These are phyloP conservation scores for Sporothrix dimorphospora DNA, from an alignment of 2,329 filamentous ascomycete genomes.

Conservation along the genomic window DNA sequence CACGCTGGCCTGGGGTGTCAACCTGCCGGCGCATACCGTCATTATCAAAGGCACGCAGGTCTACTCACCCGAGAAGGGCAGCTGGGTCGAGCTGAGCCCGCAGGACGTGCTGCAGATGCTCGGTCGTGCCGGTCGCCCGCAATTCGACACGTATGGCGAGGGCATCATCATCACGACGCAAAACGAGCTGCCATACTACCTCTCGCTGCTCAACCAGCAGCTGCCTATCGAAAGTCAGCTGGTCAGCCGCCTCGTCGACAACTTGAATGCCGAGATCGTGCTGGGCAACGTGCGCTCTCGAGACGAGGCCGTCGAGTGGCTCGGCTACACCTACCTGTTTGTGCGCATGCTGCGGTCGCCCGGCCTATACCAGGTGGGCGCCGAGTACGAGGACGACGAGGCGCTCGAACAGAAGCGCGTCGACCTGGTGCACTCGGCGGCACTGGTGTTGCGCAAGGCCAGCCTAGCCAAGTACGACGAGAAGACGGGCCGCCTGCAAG, in stretches of 20 bases:
- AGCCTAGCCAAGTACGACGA: slow-evolving; percentile 95
- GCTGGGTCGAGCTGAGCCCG: slow-evolving; percentile 95
- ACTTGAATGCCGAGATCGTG: slow-evolving; percentile 94
- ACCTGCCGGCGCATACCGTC: slow-evolving; percentile 94
- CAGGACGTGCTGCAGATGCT: slow-evolving; percentile 99
- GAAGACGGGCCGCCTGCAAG: slow-evolving; percentile 83
- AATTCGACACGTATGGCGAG: slow-evolving; percentile 97
- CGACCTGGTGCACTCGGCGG: slow-evolving; percentile 95
- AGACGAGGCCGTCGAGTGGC: slow-evolving; percentile 98
- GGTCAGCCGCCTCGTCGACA: slow-evolving; percentile 89
- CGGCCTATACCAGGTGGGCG: slow-evolving; percentile 90
- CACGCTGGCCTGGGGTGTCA: slow-evolving; percentile 98
- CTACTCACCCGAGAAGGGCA: slow-evolving; percentile 97
- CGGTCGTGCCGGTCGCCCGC: slow-evolving; percentile 91
- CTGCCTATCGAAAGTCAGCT: slow-evolving; percentile 97
- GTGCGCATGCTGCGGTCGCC: slow-evolving; percentile 97
- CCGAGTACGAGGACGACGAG: slow-evolving; percentile 92
- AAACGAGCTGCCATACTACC: slow-evolving; percentile 92
- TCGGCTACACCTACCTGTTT: slow-evolving; percentile 97
- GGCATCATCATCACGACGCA: slow-evolving; percentile 99
- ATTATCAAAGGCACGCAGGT: slow-evolving; percentile 99
- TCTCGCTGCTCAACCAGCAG: slow-evolving; percentile 95
- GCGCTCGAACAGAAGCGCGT: slow-evolving; percentile 94
- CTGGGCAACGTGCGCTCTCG: slow-evolving; percentile 88
- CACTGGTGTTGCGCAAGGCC: slow-evolving; percentile 81